These are phyloP conservation scores for Fusarium sp. DNA, from an alignment of 2,329 filamentous ascomycete genomes.

Conservation along the genomic window DNA sequence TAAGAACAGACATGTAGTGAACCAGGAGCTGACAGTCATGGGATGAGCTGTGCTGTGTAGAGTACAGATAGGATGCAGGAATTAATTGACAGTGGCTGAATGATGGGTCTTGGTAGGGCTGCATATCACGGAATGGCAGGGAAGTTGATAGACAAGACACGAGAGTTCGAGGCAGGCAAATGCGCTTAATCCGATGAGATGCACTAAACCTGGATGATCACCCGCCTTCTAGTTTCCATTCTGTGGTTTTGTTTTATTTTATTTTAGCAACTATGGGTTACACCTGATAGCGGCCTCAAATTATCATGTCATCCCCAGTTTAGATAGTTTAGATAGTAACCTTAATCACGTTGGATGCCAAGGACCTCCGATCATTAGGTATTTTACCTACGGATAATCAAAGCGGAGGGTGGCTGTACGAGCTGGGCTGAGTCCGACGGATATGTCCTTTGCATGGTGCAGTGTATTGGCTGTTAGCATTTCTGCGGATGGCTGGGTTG, in stretches of 20 bases:
- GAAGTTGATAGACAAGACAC: neutral
- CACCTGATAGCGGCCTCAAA: constrained; percentile 7
- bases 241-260: neutral
- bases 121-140: constrained; percentile 23
- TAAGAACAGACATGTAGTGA: constrained; percentile 10
- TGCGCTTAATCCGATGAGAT: neutral
- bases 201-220: neutral
- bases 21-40: neutral
- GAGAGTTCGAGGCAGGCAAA: neutral
- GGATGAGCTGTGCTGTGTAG: neutral
- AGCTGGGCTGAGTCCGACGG: constrained; percentile 32
- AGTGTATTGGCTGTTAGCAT: constrained; percentile 25
- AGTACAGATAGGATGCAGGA: neutral
- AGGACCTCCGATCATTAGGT: neutral
- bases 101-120: constrained; percentile 7
- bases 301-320: neutral
- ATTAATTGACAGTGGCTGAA: constrained; percentile 18
- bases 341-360: constrained; percentile 9
- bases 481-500: neutral
- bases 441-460: constrained; percentile 6
- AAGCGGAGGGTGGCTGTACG: constrained; percentile 28
- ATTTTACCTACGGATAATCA: neutral
- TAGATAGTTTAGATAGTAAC: neutral
- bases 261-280: neutral
- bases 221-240: neutral